Base-by-base conservation (phyloP, 2,329 filamentous ascomycete genomes). In the Diaporthe capsici region DNA sequence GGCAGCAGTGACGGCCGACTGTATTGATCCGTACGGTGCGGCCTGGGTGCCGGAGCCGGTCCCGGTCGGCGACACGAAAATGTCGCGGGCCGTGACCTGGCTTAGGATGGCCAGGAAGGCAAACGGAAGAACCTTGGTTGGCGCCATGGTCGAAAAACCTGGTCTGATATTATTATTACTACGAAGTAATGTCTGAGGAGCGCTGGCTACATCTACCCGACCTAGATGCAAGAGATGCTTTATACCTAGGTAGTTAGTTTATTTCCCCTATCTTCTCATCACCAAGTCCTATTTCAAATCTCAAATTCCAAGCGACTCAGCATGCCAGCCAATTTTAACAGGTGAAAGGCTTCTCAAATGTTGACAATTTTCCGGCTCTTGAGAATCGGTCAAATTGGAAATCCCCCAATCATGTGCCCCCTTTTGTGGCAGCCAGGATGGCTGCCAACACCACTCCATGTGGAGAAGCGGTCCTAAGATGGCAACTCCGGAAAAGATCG, bases 41-140 rank as follows among this genome's bases (percentile, higher is more conserved):
- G 80, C 80, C n/a, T 85, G 80, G 1, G 83, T 84, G 13, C 87
- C 87, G 9, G 82, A 78, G 55, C 80, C 82, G 25, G 78, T 82
- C 25, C 87, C 87, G 2, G 82, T 83, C 0, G 86, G 85, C 3
- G 87, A 85, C 37, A 88, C 87, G 78, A 85, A 88, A 76, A 88
- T 84, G 51, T 85, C 84, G 25, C n/a, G 39, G 25, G 60, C 60
- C 4, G 39, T 31, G 15, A 28, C 60, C 8, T 39, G 12, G 39
- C 39, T 28, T 28, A 63, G 15, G 60, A 63, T 63, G n/a, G 60
- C 60, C 60, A 63, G 60, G 25, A 63, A 8, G 25, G 39, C 39
- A 44, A 47, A 22, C 39, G 60, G 37, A 47, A 63, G 25, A 63
- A 17, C 60, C 60, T 63, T 63, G 60, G 25, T 44, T 31, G 17